Conservation (phyloP, 164 flowering plant genomes). For the Chimonanthus praecox region DNA sequence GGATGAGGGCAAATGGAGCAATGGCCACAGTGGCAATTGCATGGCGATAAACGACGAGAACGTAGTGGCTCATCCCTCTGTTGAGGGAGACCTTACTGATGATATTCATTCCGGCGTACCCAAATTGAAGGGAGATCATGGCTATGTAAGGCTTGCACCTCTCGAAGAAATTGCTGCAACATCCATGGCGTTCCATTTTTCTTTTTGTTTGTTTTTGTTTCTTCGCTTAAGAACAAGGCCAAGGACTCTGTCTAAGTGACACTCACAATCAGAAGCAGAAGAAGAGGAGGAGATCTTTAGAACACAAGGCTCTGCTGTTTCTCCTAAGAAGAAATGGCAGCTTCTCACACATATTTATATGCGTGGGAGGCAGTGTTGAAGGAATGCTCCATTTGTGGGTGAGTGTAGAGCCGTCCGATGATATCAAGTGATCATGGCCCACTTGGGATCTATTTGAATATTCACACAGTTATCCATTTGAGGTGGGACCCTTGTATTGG, state of each 20-base stretch:
- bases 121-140: slow-evolving; percentile 26
- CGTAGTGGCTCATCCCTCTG: slow-evolving; percentile 28
- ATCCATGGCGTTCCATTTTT: slow-evolving; percentile 16
- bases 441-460: too few species aligned
- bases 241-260: neutral
- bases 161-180: slow-evolving; percentile 10
- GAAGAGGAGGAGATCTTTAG: slow-evolving; percentile 7
- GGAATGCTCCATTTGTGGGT: too few species aligned
- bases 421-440: too few species aligned
- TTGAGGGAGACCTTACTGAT: slow-evolving; percentile 22
- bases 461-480: too few species aligned
- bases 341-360: slow-evolving; percentile 5
- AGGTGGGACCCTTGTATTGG: too few species aligned
- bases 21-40: slow-evolving; percentile 23
- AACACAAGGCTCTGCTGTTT: slow-evolving; percentile 3
- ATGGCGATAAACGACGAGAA: slow-evolving; percentile 30
- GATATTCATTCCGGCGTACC: slow-evolving; percentile 30
- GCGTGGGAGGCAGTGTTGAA: neutral
- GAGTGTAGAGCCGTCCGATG: too few species aligned
- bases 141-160: slow-evolving; percentile 18
- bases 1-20: slow-evolving; percentile 27
- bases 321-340: slow-evolving; percentile 6
- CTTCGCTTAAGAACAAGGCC: neutral
- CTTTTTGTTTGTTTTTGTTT: neutral
- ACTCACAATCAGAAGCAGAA: neutral